Evolutionary conservation across 495 filamentous ascomycete genomes (phyloP), one percentile per base, ranked within the genome.

Genomic region (Daldinia concentrica): DNA sequence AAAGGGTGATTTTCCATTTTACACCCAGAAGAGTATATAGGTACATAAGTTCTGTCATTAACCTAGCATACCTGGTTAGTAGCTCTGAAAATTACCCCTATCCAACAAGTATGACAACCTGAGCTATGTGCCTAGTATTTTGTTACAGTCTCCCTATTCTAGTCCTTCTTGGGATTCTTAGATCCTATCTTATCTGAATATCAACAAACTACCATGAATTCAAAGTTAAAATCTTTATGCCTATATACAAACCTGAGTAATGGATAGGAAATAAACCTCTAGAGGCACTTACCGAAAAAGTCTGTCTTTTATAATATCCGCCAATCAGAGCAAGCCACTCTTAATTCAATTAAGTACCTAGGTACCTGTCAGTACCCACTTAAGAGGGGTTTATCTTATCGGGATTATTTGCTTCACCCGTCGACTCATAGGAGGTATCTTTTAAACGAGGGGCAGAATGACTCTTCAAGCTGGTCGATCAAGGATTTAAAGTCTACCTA

Each of bases 341-440:
- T 34, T 34, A 3, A 34, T 34, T 34, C 9, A 11, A n/a, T n/a
- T n/a, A n/a, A n/a, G n/a, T n/a, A n/a, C n/a, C n/a, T n/a, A n/a
- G 8, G 32, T 36, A 36, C 34, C 34, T 36, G 14, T 36, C 34
- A 36, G 3, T n/a, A 48, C 57, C 69, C 69, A 66, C 64, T 72
- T 72, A 67, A 72, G 69, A 72, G 69, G 69, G 69, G 69, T 55
- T 71, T 72, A 72, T 72, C 69, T 72, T 72, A 72, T 72, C 64
- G 27, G 15, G 17, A 56, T 55, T 63, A 30, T 58, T 63, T 69
- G 39, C 41, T 62, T 64, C 43, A 39, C 26, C 32, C n/a, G 55
- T 69, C 52, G 58, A 64, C 51, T 70, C 57, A 58, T 57, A 52
- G 29, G 8, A 12, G 32, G 32, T 48, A 22, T 4, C 5, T 34